Conservation (phyloP, 345 rosid genomes). For the Brassica incana region DNA sequence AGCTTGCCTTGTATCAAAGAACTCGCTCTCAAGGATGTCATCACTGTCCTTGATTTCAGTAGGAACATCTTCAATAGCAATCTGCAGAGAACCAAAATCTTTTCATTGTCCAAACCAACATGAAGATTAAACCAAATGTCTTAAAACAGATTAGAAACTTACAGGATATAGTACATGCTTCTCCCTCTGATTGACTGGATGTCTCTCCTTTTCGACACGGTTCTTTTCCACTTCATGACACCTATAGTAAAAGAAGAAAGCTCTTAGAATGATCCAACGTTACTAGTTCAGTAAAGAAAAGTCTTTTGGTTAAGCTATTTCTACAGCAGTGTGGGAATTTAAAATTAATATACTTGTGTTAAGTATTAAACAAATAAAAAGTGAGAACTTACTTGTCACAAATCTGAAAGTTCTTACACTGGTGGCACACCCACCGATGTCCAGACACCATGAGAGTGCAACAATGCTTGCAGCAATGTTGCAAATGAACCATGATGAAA, state of each 20-base stretch:
- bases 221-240: constrained; percentile 84
- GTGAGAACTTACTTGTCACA: constrained; percentile 73
- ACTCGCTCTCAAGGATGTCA: constrained; percentile 96
- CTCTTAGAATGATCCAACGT: constrained; percentile 10
- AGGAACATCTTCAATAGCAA: constrained; percentile 64
- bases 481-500: constrained; percentile 98
- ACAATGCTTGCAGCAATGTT: constrained; percentile 90
- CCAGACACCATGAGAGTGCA: constrained; percentile 89
- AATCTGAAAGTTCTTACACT: constrained; percentile 89
- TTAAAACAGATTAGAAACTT: constrained; percentile 39
- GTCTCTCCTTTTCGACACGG: constrained; percentile 80
- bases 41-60: constrained; percentile 84
- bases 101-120: constrained; percentile 21
- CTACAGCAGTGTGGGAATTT: not conserved
- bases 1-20: constrained; percentile 98
- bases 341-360: not conserved
- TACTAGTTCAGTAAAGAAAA: not conserved
- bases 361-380: not conserved
- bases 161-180: constrained; percentile 74
- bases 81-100: constrained; percentile 49
- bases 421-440: constrained; percentile 80
- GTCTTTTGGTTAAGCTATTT: not conserved
- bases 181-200: constrained; percentile 79
- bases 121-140: not conserved
- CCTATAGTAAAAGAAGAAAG: constrained; percentile 48